These are phyloP conservation scores for Saxophila tyrrhenica DNA, from an alignment of 495 filamentous ascomycete genomes.

Conservation along the genomic window DNA sequence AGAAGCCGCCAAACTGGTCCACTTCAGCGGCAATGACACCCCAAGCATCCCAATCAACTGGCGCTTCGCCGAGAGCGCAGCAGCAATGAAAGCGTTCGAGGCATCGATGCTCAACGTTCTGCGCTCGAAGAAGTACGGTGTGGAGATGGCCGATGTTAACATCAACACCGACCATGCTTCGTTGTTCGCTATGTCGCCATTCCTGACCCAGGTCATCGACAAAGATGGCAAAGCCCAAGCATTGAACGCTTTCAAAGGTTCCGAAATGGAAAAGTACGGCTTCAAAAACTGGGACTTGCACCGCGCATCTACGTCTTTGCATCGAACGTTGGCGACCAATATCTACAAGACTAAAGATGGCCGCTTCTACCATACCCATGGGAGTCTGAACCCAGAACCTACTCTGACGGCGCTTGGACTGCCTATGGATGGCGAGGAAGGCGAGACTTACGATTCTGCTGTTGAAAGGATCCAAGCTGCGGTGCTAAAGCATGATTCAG, in stretches of 20 bases:
- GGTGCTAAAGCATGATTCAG: constrained; percentile 14
- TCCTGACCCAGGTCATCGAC: constrained; percentile 17
- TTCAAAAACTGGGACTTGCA: constrained; percentile 23
- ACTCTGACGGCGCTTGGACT: constrained; percentile 35
- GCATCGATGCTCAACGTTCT: constrained; percentile 25
- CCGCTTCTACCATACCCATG: constrained; percentile 39
- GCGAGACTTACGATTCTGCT: constrained; percentile 19
- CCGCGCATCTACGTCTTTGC: constrained; percentile 6
- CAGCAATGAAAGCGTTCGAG: constrained; percentile 21
- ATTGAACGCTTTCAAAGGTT: not conserved
- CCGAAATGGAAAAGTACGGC: constrained; percentile 10
- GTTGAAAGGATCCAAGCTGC: constrained; percentile 5
- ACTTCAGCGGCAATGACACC: constrained; percentile 21
- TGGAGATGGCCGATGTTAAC: constrained; percentile 19
- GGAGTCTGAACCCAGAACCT: constrained; percentile 37
- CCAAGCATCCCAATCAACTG: constrained; percentile 31
- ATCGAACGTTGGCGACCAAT: constrained; percentile 35
- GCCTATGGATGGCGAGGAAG: constrained; percentile 18
- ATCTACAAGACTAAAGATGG: constrained; percentile 43
- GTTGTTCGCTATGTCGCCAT: constrained; percentile 31
- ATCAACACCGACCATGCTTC: constrained; percentile 29
- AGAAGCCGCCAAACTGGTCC: constrained; percentile 17
- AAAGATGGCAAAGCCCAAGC: constrained; percentile 13
- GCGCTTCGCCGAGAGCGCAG: constrained; percentile 26
- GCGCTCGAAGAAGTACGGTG: constrained; percentile 20